Evolutionary conservation across 1,139 yeast species (phyloP), one percentile per base, ranked within the genome.

Genomic region (Protomyces inouyei): DNA sequence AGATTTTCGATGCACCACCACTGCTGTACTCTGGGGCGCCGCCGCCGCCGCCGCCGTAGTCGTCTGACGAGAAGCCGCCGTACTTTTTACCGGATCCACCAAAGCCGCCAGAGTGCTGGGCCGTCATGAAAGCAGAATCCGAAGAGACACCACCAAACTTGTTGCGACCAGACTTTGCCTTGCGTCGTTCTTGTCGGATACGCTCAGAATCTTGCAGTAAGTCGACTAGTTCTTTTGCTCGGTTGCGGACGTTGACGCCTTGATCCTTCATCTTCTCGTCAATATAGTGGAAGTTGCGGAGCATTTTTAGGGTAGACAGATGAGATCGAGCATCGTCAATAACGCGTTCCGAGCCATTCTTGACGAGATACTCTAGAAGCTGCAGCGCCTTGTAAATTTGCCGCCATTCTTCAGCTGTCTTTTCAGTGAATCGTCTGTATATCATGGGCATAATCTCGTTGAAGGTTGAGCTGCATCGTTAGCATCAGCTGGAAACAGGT

Each of bases 331-430:
- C 92, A 70, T 93, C 97, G 76, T 93, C 98, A 67, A 95, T 95
- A 68, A 95, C 90, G 68, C 97, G 80, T 75, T 95, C 98, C 43
- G 93, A 84, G 0, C 98, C 99, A 73, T 93, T 88, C 74, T 90
- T 90, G 69, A 95, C 82, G 72, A 93, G 81, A 74, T 89, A 93
- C 72, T 93, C 99, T 74, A 93, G 82, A 73, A 93, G 80, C 75
- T 92, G 98, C 70, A 93, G 80, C 8, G 97, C 85, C 77, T 93
- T 93, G 79, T 93, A 93, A 69, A 93, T 92, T 75, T 93, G 99
- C 75, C 99, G 85, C 99, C 99, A 93, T 77, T 93, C 98, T 73
- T 86, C 87, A 63, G 97, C 96, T 5, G 95, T 83, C 76, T 95
- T 95, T 75, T 92, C 98, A 8, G 97, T 90, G 76, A 92, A 91